phyloP scores from a whole-genome alignment of 495 filamentous ascomycete genomes.

The Aspergillus ostianus region DNA sequence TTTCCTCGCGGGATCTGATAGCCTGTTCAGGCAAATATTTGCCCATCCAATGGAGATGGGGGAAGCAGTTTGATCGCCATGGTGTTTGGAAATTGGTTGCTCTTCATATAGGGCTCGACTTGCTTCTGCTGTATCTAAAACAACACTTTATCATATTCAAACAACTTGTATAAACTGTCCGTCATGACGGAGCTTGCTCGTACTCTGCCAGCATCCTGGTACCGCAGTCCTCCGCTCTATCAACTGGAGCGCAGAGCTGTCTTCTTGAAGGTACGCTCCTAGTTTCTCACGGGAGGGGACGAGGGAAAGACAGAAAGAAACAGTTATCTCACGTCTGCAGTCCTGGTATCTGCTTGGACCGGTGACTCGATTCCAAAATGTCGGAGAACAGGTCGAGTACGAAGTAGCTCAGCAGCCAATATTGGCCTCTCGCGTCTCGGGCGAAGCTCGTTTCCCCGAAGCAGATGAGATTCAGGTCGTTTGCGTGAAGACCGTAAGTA shows the following conservation, averaged over 20 bases:
- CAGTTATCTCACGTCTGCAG: constrained; percentile 29
- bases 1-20: constrained; percentile 33
- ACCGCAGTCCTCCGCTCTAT: constrained; percentile 41
- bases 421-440: constrained; percentile 40
- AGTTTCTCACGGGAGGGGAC: not conserved
- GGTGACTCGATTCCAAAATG: constrained; percentile 49
- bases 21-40: constrained; percentile 39
- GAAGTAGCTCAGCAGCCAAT: constrained; percentile 55
- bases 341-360: constrained; percentile 65
- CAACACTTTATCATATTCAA: constrained; percentile 4
- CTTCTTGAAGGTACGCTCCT: constrained; percentile 45
- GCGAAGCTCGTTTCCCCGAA: constrained; percentile 29
- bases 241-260: constrained; percentile 56
- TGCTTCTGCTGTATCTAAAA: constrained; percentile 5
- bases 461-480: constrained; percentile 42
- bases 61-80: constrained; percentile 11
- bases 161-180: not conserved
- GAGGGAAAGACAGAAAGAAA: not conserved
- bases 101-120: not conserved
- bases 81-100: not conserved
- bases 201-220: constrained; percentile 46
- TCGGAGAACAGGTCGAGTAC: constrained; percentile 48
- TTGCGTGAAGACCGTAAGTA: constrained; percentile 34
- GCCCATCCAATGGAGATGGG: constrained; percentile 20
- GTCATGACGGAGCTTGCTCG: constrained; percentile 40